phyloP scores from a whole-genome alignment of 129 eudicot species.

The Pulicaria dysenterica region DNA sequence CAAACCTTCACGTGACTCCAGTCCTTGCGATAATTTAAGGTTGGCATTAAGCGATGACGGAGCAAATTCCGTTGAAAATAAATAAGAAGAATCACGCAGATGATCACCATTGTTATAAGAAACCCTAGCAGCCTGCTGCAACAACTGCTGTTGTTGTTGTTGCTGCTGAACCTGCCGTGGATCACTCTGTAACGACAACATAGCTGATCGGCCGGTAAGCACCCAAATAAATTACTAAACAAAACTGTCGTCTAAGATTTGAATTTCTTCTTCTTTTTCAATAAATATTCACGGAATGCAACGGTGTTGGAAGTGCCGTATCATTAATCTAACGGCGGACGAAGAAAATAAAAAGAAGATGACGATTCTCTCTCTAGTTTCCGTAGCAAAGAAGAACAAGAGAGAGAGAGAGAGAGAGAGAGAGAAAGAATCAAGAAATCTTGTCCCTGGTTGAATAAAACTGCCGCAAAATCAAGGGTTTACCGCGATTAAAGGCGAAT shows the following conservation, averaged over 20 bases:
- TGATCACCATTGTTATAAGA: constrained; percentile 47
- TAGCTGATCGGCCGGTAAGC: constrained; percentile 13
- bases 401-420: constrained; percentile 21
- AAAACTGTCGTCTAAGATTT: constrained; percentile 16
- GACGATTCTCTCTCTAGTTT: constrained; percentile 3
- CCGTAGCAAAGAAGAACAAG: neutral
- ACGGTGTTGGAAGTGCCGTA: constrained; percentile 29
- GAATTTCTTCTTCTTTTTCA: constrained; percentile 1
- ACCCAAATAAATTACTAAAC: neutral
- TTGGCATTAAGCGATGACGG: constrained; percentile 19
- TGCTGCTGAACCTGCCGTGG: constrained; percentile 55
- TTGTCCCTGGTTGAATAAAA: neutral
- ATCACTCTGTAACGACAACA: constrained; percentile 75
- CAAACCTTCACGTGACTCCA: constrained; percentile 59
- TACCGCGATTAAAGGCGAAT: constrained; percentile 10
- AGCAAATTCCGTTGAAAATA: constrained; percentile 28
- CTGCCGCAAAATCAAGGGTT: neutral
- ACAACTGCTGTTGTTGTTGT: constrained; percentile 33
- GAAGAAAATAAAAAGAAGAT: neutral
- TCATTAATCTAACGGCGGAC: constrained; percentile 17
- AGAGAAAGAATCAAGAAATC: neutral
- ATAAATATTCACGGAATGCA: constrained; percentile 33
- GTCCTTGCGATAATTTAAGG: constrained; percentile 22
- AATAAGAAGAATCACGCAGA: constrained; percentile 50
- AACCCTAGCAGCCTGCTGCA: constrained; percentile 56